Evolutionary conservation across 306 rosid genomes (phyloP), one percentile per base, ranked within the genome.

Genomic region (Rosa chinensis): DNA sequence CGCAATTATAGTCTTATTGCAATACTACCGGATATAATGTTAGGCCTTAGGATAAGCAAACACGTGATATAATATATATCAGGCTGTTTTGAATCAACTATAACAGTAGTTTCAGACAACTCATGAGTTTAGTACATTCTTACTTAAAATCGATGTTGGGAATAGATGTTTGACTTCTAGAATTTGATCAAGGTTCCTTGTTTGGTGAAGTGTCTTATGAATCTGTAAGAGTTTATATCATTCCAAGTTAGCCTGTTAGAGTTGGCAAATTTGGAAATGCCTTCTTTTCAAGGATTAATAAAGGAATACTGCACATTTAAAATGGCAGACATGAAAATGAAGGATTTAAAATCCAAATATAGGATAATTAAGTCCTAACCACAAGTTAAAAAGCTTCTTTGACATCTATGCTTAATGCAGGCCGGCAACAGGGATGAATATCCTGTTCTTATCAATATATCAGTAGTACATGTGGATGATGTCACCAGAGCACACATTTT

Each of bases 381-480:
- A 1, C 23, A 50, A 28, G 8, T 11, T 28, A 25, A 28, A 2
- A 23, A 71, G 7, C 13, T 49, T 43, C 20, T 76, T 10, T 62
- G 55, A 44, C 66, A 61, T 20, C 10, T 8, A 47, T 28, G 21
- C 32, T 43, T 25, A 78, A 52, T 71, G 64, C 53, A 86, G 89
- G 64, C 53, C 84, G 89, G 88, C 18, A 52, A 88, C 16, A 47
- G 48, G 64, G 82, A 83, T 74, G 53, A 77, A 37, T 79, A 78
- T 53, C 82, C 78, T 0, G 40, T 32, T 32, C 79, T 85, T 8
- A 12, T 52, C n/a, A 64, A 64, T 18, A 0, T 50, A 0, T 70
- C 75, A 64, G 52, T 89, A 85, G 96, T 84, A 8, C 90, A 92
- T 82, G 89, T 83, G 1, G 97, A 88, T 44, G 97, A 92, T 68